Evolutionary conservation across 345 rosid species (phyloP), one percentile per base, ranked within the genome.

Genomic region (Passiflora organensis): DNA sequence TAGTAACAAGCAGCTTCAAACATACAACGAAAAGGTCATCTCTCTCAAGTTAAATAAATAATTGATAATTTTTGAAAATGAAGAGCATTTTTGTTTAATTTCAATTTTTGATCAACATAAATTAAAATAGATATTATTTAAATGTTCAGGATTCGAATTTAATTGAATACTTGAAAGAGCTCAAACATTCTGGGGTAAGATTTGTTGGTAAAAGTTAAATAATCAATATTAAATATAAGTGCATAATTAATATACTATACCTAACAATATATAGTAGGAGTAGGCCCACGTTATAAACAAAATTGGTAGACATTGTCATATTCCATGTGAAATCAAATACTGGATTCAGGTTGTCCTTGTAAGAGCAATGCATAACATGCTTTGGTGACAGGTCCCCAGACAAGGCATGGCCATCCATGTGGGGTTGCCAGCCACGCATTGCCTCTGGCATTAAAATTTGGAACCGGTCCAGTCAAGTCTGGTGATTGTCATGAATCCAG

Each of bases 331-430:
- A 11, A 18, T 56, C 44, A 22, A 19, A 2, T 14, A 24, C 22
- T 1, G 41, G 21, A 63, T 47, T 56, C 58, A 55, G n/a, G n/a
- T 51, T 63, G 62, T 63, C 63, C 41, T 67, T 18, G 39, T 25
- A 63, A 34, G n/a, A 48, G 62, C 54, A 14, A 38, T 44, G 5
- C 32, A 64, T 16, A 6, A 43, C 22, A 17, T 34, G 49, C 22
- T 6, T 20, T 9, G 49, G n/a, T 13, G 22, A 57, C 21, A 51
- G 65, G 60, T 64, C 59, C 66, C 46, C 58, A 54, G 65, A 66
- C 69, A 76, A 54, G 59, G 18, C 64, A 55, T 50, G 65, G 48
- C 59, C 67, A 13, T 13, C 58, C 72, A 69, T 60, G 77, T 72
- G 78, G 73, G 70, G 75, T 57, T 65, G 67, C 48, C 9, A 2